Base-by-base conservation (phyloP, 2,329 filamentous ascomycete species). In the Xylariaceae sp. region DNA sequence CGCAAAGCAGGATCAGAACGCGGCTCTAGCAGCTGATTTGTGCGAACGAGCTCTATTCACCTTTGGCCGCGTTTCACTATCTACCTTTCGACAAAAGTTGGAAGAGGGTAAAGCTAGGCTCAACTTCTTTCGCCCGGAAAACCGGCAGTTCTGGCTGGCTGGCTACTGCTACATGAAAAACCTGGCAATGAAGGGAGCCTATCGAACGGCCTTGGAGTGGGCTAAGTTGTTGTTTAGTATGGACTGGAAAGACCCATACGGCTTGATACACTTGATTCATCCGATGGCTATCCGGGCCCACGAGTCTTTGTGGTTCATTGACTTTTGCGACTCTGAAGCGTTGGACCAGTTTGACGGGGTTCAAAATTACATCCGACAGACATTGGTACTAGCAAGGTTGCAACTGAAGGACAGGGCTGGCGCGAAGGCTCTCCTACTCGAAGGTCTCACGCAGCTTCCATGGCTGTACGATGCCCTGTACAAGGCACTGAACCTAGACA, bases 191-290 rank as follows among this genome's bases (percentile, higher is more conserved):
- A 93, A 95, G 67, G 92, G 92, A n/a, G 97, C 93, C 1, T 96
- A 91, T 80, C 83, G 92, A 51, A 97, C 94, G 0, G 91, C 92
- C 0, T 85, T 96, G 52, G 94, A 97, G 74, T 99, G 94, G 92
- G 84, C 90, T 5, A 96, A 94, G 75, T 76, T 97, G 4, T 78
- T 97, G 8, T 80, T 95, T 35, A 84, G 87, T 59, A 75, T 97
- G 60, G 85, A 92, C 66, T 85, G 86, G 52, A 77, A 80, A 3
- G 94, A 99, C 70, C 92, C 92, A 0, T 97, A 96, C 69, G 89
- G 85, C 51, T 84, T 96, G 69, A 82, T 87, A 61, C 83, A 96
- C 57, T 82, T 91, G 63, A 84, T 96, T 53, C 93, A 97, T 70
- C 85, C 91, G 64, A 80, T 96, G 56, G 91, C 92, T 1, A 79